phyloP scores from a whole-genome alignment of 1,284 basidiomycete species.

The Irpex sp. region DNA sequence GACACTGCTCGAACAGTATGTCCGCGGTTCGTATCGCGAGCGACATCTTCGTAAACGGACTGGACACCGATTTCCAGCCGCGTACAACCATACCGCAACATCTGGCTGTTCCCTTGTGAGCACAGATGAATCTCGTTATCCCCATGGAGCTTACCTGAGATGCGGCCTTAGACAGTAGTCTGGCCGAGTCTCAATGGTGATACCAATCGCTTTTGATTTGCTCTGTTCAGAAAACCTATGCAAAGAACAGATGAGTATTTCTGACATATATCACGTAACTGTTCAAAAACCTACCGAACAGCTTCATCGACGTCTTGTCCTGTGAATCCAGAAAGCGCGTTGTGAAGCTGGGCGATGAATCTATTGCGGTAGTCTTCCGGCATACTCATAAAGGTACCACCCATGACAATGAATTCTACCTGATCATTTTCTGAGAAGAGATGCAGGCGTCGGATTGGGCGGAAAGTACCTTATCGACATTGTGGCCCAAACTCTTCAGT shows the following conservation, averaged over 20 bases:
- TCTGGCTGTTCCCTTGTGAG: constrained; percentile 66
- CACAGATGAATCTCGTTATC: background rate
- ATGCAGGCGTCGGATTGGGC: background rate
- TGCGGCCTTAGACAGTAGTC: constrained; percentile 98
- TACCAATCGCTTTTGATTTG: constrained; percentile 98
- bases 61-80: constrained; percentile 98
- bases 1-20: constrained; percentile 98
- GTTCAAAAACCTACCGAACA: constrained; percentile 56
- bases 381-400: constrained; percentile 99
- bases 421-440: constrained; percentile 25
- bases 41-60: constrained; percentile 99
- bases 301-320: constrained; percentile 95
- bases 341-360: constrained; percentile 96
- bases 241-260: constrained; percentile 5
- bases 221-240: constrained; percentile 90
- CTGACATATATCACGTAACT: background rate
- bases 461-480: constrained; percentile 86
- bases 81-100: constrained; percentile 99
- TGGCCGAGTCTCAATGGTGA: constrained; percentile 98
- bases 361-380: constrained; percentile 92
- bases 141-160: constrained; percentile 54
- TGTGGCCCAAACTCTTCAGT: constrained; percentile 91
- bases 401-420: constrained; percentile 99
- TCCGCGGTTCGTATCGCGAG: constrained; percentile 95
- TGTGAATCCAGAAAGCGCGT: constrained; percentile 94